Conservation (phyloP, 805 yeast species). For the Brettanomyces sp. region DNA sequence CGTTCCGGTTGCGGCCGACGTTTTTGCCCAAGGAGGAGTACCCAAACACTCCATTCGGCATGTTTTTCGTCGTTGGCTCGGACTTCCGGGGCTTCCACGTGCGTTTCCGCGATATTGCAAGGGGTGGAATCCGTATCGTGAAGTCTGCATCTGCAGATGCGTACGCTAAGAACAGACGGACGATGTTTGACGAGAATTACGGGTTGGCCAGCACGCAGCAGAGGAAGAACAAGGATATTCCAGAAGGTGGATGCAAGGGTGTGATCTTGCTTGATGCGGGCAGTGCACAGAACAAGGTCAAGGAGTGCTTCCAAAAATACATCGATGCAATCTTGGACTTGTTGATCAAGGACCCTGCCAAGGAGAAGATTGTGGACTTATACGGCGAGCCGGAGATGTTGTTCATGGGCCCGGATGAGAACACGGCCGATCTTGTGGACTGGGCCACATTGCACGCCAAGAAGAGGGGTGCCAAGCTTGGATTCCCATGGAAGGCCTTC, state of each 20-base stretch:
- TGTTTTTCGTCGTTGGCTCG: constrained; percentile 91
- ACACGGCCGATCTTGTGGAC: constrained; percentile 89
- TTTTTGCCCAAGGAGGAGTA: constrained; percentile 81
- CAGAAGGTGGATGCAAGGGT: constrained; percentile 99
- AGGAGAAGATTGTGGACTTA: constrained; percentile 78
- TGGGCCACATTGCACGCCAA: constrained; percentile 97
- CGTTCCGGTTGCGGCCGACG: constrained; percentile 82
- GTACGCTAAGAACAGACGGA: constrained; percentile 74
- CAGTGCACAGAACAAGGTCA: constrained; percentile 67
- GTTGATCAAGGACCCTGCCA: constrained; percentile 56
- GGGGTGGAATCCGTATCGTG: constrained; percentile 97
- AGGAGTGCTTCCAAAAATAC: constrained; percentile 83
- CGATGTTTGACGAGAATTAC: constrained; percentile 92
- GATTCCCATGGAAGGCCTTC: constrained; percentile 79
- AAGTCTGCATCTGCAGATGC: constrained; percentile 79
- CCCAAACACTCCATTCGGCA: constrained; percentile 88
- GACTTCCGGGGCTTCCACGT: constrained; percentile 97
- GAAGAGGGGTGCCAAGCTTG: constrained; percentile 84
- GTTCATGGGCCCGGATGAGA: constrained; percentile 99
- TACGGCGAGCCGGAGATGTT: constrained; percentile 80
- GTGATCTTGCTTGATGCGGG: constrained; percentile 75
- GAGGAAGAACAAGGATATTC: constrained; percentile 93
- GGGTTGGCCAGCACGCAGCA: constrained; percentile 95
- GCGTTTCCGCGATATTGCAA: constrained; percentile 91
- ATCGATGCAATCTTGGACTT: constrained; percentile 86